Conservation (phyloP, 2,329 filamentous ascomycete species). For the Helotiales sp. region DNA sequence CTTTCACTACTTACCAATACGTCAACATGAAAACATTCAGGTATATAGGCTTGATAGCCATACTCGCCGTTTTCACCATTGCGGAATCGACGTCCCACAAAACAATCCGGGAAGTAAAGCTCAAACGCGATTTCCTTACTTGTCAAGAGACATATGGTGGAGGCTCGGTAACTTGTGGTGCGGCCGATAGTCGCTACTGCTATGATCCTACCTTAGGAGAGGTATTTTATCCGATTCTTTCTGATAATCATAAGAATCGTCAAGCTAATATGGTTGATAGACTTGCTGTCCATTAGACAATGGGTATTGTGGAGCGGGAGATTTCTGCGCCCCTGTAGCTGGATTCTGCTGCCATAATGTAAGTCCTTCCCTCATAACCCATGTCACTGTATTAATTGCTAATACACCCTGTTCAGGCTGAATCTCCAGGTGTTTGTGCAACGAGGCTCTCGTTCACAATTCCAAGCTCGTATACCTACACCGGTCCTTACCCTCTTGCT, state of each 20-base stretch:
- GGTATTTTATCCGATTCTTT: slow-evolving; percentile 2
- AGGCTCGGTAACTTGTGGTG: slow-evolving; percentile 17
- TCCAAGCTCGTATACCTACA: neutral
- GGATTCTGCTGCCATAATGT: slow-evolving; percentile 26
- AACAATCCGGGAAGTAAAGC: neutral
- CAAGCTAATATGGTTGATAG: slow-evolving; percentile 1
- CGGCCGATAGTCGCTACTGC: slow-evolving; percentile 14
- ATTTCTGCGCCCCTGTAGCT: slow-evolving; percentile 21
- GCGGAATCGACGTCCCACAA: slow-evolving; percentile 4
- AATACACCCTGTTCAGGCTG: too few relatives aligned
- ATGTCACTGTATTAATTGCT: too few relatives aligned
- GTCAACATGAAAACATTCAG: slow-evolving; percentile 9
- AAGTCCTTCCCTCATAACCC: neutral
- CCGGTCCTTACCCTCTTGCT: too few relatives aligned
- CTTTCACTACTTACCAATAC: neutral
- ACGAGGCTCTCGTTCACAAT: neutral
- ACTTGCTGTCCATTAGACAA: slow-evolving; percentile 21
- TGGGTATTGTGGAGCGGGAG: slow-evolving; percentile 20
- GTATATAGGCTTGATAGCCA: neutral
- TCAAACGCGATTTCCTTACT: slow-evolving; percentile 16
- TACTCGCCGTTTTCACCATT: slow-evolving; percentile 1
- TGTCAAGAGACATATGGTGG: slow-evolving; percentile 21
- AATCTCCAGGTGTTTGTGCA: neutral
- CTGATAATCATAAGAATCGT: neutral
- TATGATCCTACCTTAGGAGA: slow-evolving; percentile 27